Evolutionary conservation across 108 stramenopile species (phyloP).

Genomic region (Chaetoceros tenuissimus): DNA sequence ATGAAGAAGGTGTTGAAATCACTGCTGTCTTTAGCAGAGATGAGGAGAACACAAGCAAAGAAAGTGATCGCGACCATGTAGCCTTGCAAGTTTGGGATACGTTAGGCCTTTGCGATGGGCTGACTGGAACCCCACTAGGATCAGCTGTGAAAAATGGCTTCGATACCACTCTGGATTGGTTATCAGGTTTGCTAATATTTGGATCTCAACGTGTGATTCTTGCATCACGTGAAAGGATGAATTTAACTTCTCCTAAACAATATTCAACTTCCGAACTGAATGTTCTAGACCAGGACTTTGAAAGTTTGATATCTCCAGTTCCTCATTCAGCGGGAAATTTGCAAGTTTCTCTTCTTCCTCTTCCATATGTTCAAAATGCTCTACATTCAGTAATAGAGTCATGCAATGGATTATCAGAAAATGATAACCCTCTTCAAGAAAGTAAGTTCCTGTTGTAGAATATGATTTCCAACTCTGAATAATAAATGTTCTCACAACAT

Average conservation of each 20-base stretch:
- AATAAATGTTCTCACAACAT: no score
- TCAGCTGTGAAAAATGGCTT: slow-evolving; percentile 62
- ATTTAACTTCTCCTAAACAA: background rate
- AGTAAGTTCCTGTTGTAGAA: slow-evolving; percentile 17
- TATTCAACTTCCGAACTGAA: background rate
- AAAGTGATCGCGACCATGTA: background rate
- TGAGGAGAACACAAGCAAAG: slow-evolving; percentile 1
- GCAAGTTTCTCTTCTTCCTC: background rate
- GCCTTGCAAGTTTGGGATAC: slow-evolving; percentile 47
- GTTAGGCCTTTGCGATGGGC: slow-evolving; percentile 70
- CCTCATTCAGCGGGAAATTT: background rate
- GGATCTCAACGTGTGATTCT: slow-evolving; percentile 53
- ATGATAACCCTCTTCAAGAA: slow-evolving; percentile 4
- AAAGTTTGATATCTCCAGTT: background rate
- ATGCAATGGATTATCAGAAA: background rate
- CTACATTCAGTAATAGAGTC: background rate
- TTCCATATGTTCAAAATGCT: background rate
- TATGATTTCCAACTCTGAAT: no score
- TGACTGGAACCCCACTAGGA: slow-evolving; percentile 66
- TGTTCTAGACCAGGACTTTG: background rate
- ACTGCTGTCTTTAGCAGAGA: slow-evolving; percentile 9
- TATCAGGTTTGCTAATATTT: slow-evolving; percentile 48
- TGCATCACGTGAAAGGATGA: slow-evolving; percentile 43
- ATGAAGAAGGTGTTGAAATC: slow-evolving; percentile 40
- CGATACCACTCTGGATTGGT: slow-evolving; percentile 69